Percentiles rank a stretch among this genome's conserved stretches.
Evolutionary conservation across 768 basidiomycete species (phyloP).

Genomic region (Suillus cothurnatus): DNA sequence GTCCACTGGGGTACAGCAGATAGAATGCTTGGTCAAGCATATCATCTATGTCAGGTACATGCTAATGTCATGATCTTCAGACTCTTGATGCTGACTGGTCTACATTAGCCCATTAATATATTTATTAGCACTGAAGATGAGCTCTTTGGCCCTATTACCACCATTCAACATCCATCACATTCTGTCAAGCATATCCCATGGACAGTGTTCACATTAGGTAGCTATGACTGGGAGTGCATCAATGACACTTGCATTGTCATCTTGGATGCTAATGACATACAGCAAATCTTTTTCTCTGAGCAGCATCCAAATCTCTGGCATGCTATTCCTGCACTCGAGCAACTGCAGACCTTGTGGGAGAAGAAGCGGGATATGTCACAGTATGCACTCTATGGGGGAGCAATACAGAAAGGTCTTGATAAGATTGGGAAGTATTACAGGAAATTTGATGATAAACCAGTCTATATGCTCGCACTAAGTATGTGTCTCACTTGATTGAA

Average conservation of each 20-base stretch:
- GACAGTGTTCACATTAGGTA: conserved; percentile 22
- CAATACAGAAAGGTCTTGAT: neutral
- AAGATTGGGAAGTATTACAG: neutral
- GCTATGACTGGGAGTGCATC: conserved; percentile 26
- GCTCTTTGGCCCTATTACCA: conserved; percentile 33
- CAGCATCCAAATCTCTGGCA: too few relatives aligned
- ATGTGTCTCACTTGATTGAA: neutral
- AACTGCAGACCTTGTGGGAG: too few relatives aligned
- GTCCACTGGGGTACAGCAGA: conserved; percentile 29
- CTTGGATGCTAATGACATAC: conserved; percentile 26
- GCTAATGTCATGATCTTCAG: neutral
- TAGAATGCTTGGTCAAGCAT: conserved; percentile 22
- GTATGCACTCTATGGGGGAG: too few relatives aligned
- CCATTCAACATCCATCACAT: conserved; percentile 18
- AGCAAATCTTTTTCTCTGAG: too few relatives aligned
- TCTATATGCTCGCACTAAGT: neutral
- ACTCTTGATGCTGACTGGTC: neutral
- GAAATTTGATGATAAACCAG: neutral
- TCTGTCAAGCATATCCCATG: conserved; percentile 30
- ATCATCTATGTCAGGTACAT: conserved; percentile 19
- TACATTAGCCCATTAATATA: conserved; percentile 13
- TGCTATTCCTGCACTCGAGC: too few relatives aligned
- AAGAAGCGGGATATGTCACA: too few relatives aligned
- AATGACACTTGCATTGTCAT: conserved; percentile 17
- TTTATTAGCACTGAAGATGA: conserved; percentile 28